Conservation (phyloP, 176 grass and related monocot genomes). For the Secale cereale region DNA sequence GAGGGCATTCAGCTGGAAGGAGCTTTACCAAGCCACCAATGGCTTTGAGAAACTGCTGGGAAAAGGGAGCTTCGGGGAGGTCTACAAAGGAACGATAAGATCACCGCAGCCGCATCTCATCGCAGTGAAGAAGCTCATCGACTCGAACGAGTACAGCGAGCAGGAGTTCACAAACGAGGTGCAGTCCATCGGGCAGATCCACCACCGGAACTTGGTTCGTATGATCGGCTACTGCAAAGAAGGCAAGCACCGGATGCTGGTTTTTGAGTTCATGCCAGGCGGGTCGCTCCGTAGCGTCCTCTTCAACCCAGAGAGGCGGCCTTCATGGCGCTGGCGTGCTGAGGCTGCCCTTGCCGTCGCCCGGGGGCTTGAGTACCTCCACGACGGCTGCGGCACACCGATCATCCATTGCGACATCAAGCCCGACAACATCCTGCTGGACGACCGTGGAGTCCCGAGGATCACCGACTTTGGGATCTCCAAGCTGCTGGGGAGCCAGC, state of each 20-base stretch:
- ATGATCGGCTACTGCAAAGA: constrained; percentile 37
- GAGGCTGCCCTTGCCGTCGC: constrained; percentile 1
- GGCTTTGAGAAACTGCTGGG: constrained; percentile 26
- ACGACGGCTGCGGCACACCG: not conserved
- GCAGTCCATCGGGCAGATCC: constrained; percentile 15
- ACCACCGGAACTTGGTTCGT: constrained; percentile 31
- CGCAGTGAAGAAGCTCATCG: constrained; percentile 28
- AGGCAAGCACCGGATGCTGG: constrained; percentile 24
- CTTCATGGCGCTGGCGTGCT: not conserved
- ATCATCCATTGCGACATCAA: constrained; percentile 45
- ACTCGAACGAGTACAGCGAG: not conserved
- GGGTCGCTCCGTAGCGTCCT: not conserved
- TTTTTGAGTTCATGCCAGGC: constrained; percentile 36
- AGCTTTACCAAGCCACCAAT: constrained; percentile 24
- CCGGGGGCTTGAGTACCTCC: constrained; percentile 14
- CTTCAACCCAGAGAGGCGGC: not conserved
- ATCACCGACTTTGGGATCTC: constrained; percentile 24
- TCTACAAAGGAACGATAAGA: not conserved
- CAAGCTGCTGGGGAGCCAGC: not conserved
- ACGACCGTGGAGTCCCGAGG: not conserved
- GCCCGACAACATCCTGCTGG: constrained; percentile 16
- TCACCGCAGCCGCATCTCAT: not conserved
- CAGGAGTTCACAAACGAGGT: constrained; percentile 32
- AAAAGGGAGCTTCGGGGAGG: constrained; percentile 33
- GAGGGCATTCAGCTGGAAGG: constrained; percentile 22